phyloP scores from a whole-genome alignment of 106 monocot species.

The Acanthochlamys bracteata region DNA sequence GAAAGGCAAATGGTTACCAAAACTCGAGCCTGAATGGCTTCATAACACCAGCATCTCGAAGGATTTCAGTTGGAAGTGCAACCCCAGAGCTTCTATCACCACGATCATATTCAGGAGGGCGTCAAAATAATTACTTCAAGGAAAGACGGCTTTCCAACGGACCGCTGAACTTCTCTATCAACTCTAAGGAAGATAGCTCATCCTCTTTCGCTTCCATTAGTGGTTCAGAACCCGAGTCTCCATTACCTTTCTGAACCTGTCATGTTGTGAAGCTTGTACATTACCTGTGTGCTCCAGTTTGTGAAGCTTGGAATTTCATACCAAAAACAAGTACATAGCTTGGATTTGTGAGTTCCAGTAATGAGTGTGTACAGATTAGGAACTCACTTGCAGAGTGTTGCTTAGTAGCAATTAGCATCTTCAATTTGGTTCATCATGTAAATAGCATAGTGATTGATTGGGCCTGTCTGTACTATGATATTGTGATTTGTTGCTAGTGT shows the following conservation, averaged over 20 bases:
- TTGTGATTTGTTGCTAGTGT: too few species aligned
- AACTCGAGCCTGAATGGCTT: conserved; percentile 40
- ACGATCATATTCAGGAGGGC: conserved; percentile 61
- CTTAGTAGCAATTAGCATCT: too few species aligned
- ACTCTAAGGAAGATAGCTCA: conserved; percentile 52
- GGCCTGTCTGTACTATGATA: too few species aligned
- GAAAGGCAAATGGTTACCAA: conserved; percentile 22
- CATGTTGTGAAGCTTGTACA: too few species aligned
- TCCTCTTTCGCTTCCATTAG: conserved; percentile 78
- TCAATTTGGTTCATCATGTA: too few species aligned
- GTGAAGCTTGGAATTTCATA: too few species aligned
- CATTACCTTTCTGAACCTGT: background rate
- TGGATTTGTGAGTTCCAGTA: too few species aligned
- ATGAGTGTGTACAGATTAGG: too few species aligned
- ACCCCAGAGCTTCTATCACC: conserved; percentile 74
- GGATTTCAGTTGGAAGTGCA: conserved; percentile 50
- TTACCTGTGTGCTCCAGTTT: too few species aligned
- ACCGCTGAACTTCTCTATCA: conserved; percentile 47
- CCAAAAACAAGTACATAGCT: too few species aligned
- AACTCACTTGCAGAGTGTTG: too few species aligned
- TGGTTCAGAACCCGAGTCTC: conserved; percentile 80
- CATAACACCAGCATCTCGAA: conserved; percentile 47
- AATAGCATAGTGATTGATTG: too few species aligned
- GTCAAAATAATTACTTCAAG: conserved; percentile 52
- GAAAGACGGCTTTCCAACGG: conserved; percentile 46